A percentile compares a stretch with the other conserved stretches of the same genome.
Conservation (phyloP, 345 rosid species). For the Corchorus olitorius region DNA sequence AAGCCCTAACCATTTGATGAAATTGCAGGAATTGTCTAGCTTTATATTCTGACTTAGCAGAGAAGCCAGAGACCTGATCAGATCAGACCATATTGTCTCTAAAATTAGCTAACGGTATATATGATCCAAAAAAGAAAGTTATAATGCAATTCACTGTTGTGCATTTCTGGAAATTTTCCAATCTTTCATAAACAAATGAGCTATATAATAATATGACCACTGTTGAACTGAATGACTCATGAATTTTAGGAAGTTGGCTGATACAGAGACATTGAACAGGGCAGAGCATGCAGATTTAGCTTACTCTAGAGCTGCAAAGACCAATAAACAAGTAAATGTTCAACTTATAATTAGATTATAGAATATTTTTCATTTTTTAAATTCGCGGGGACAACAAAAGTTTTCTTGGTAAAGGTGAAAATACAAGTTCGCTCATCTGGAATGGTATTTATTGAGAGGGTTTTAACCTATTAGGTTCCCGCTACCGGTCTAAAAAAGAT, state of each 20-base stretch:
- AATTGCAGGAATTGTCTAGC: constrained; percentile 1
- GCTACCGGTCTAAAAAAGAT: too few relatives aligned
- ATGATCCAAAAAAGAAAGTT: neutral
- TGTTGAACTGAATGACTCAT: neutral
- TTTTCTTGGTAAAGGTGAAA: too few relatives aligned
- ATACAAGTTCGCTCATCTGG: too few relatives aligned
- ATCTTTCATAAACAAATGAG: neutral
- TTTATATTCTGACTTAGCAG: neutral
- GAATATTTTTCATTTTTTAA: too few relatives aligned
- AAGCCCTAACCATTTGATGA: neutral
- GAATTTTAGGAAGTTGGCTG: neutral
- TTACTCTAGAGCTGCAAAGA: neutral
- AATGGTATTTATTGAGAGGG: too few relatives aligned
- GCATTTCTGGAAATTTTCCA: neutral
- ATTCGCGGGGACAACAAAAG: too few relatives aligned
- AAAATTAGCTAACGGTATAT: neutral
- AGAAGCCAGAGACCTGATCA: neutral
- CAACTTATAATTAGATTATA: too few relatives aligned
- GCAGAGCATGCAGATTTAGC: neutral
- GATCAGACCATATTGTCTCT: constrained; percentile 3
- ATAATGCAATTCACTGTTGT: neutral
- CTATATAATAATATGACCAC: neutral
- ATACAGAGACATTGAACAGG: neutral
- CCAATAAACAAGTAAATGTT: neutral
- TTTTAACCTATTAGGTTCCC: too few relatives aligned